Evolutionary conservation across 1,139 yeast genomes (phyloP), one percentile per base, ranked within the genome.

Genomic region (Blastobotrys proliferans): DNA sequence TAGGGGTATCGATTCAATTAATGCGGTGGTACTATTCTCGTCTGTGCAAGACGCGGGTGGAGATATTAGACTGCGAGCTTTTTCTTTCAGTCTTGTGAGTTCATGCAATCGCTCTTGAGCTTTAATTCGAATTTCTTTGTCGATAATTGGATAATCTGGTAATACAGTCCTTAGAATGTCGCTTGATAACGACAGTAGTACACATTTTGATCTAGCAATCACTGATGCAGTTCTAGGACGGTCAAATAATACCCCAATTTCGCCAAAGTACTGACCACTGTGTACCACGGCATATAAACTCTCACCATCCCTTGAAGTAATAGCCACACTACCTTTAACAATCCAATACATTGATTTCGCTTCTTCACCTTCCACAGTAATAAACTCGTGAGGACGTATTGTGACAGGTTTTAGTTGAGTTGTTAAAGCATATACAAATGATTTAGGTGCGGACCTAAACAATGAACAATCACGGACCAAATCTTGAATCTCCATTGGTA

Each of bases 311-410:
- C 84, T 74, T 6, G 85, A 78, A 0, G 86, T 77, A 11, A 83
- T 86, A 22, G 78, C 77, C 1, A 83, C 92, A 0, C 79, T 71
- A 3, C 94, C 94, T 54, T 82, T 76, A 13, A 83, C 63, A 30
- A 83, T 79, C 88, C 90, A 82, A 57, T 82, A 83, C 86, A 83
- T 81, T 21, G 90, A 76, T 51, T 73, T 76, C n/a, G 87, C 79
- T 1, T 81, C 81, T 53, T 82, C 88, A 2, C 90, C 90, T 51
- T 72, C 77, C 46, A 77, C 78, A 40, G 82, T 78, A 32, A 83
- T 78, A 56, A 76, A 79, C 49, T 79, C 83, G 53, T 79, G 85
- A 0, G 88, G 80, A 46, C 77, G 79, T 50, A 72, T 77, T 44
- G 76, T 81, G 48, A 79, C 73, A 6, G 81, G 68, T 41, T 74